phyloP scores from a whole-genome alignment of 495 filamentous ascomycete species.

The Lentithecium fluviatile region DNA sequence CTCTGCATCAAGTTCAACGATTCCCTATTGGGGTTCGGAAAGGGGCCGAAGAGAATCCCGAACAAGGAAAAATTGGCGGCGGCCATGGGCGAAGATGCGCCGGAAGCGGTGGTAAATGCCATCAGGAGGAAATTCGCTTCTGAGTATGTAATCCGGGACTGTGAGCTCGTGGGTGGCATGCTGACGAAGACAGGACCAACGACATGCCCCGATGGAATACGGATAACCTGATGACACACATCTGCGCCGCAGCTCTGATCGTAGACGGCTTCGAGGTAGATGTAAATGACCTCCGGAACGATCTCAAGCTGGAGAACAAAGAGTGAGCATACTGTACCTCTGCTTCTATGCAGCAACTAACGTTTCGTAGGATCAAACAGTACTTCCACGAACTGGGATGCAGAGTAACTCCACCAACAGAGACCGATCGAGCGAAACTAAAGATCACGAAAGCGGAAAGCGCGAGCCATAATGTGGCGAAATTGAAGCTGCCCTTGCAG shows the following conservation, averaged over 20 bases:
- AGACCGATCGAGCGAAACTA: slow-evolving; percentile 48
- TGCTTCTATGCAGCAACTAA: background rate
- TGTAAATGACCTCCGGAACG: slow-evolving; percentile 69
- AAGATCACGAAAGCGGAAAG: slow-evolving; percentile 62
- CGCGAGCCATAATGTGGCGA: slow-evolving; percentile 60
- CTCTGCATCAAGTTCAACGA: slow-evolving; percentile 64
- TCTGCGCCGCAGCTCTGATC: slow-evolving; percentile 52
- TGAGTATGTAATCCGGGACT: slow-evolving; percentile 45
- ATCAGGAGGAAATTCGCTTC: slow-evolving; percentile 70
- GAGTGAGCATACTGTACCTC: slow-evolving; percentile 39
- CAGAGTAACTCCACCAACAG: slow-evolving; percentile 51
- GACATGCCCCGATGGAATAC: slow-evolving; percentile 46
- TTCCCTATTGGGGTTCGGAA: slow-evolving; percentile 41
- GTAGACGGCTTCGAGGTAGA: slow-evolving; percentile 79
- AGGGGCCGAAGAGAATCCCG: slow-evolving; percentile 44
- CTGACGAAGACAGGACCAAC: slow-evolving; percentile 15
- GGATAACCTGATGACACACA: slow-evolving; percentile 46
- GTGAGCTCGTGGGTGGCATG: background rate
- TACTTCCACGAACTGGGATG: slow-evolving; percentile 88
- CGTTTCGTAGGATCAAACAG: slow-evolving; percentile 47
- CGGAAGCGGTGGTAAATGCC: slow-evolving; percentile 58
- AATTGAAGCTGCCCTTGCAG: slow-evolving; percentile 72
- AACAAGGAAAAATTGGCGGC: slow-evolving; percentile 51
- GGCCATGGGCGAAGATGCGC: slow-evolving; percentile 53
- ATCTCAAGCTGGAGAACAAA: slow-evolving; percentile 71